phyloP scores from a whole-genome alignment of 768 basidiomycete species.

The Mycena polygramma region DNA sequence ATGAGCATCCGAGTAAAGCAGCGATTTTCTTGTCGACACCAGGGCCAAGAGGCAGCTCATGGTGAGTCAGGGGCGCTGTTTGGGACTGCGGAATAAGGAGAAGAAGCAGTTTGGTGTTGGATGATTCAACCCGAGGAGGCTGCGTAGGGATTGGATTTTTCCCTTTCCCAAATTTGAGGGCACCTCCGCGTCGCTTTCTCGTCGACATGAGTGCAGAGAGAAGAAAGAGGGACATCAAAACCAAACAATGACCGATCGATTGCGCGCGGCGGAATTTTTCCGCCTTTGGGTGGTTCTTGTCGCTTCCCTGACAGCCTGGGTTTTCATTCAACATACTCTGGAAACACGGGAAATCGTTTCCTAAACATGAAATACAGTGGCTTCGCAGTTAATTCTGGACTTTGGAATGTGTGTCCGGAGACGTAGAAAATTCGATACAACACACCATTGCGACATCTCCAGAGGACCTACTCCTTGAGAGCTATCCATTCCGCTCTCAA shows the following conservation, averaged over 20 bases:
- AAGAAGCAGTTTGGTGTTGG: constrained; percentile 26
- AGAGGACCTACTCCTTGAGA: no score
- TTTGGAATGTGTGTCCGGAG: no score
- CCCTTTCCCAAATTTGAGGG: constrained; percentile 21
- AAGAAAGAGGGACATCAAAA: background rate
- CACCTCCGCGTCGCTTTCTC: constrained; percentile 21
- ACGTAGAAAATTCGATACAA: no score
- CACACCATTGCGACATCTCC: no score
- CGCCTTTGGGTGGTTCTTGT: no score
- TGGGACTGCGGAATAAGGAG: constrained; percentile 37
- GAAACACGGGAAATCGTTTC: no score
- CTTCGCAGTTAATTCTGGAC: no score
- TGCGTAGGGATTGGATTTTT: constrained; percentile 32
- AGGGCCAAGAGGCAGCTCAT: constrained; percentile 30
- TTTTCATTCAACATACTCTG: no score
- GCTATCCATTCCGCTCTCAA: constrained; percentile 35
- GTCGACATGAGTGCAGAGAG: constrained; percentile 2
- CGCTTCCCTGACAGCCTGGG: no score
- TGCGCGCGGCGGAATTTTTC: no score
- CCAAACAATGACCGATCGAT: background rate
- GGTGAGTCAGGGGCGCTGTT: constrained; percentile 30
- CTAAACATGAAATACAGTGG: no score
- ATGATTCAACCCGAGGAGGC: no score
- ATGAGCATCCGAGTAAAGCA: constrained; percentile 24
- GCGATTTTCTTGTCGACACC: constrained; percentile 19